phyloP scores from a whole-genome alignment of 345 rosid genomes.

The Linum tenue region DNA sequence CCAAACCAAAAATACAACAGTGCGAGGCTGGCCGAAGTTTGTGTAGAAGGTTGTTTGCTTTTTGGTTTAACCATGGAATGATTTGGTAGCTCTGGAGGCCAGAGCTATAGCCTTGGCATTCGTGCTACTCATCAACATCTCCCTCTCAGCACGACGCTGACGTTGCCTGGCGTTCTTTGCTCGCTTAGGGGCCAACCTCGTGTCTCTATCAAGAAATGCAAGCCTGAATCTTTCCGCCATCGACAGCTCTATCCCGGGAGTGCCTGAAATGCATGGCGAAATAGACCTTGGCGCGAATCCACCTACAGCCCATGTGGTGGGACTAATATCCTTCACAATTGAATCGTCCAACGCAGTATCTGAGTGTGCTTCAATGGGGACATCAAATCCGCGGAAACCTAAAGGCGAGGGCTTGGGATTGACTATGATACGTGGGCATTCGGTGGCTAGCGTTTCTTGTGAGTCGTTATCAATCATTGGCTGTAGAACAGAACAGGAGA shows the following conservation, averaged over 20 bases:
- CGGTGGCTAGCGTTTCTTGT: conserved; percentile 40
- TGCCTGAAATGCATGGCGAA: conserved; percentile 18
- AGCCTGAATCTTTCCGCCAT: conserved; percentile 83
- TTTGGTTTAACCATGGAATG: conserved; percentile 32
- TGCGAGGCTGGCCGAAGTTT: too few species aligned
- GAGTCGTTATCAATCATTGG: conserved; percentile 62
- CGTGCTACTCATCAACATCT: conserved; percentile 48
- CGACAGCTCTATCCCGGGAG: conserved; percentile 36
- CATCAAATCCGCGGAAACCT: conserved; percentile 36
- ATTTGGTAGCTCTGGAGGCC: conserved; percentile 50
- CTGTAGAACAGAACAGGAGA: conserved; percentile 25
- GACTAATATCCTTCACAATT: conserved; percentile 49
- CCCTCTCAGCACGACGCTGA: conserved; percentile 73
- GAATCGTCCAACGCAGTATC: conserved; percentile 49
- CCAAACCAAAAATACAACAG: too few species aligned
- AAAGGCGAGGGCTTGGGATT: conserved; percentile 72
- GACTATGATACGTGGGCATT: conserved; percentile 68
- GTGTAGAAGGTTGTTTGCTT: background rate
- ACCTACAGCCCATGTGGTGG: conserved; percentile 44
- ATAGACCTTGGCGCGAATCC: conserved; percentile 26
- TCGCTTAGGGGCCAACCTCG: conserved; percentile 77
- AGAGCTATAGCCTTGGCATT: conserved; percentile 53
- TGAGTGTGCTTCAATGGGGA: conserved; percentile 56
- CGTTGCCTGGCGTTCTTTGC: conserved; percentile 84
- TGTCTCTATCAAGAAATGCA: conserved; percentile 69